Evolutionary conservation across 1,284 basidiomycete genomes (phyloP).

Genomic region (Somion occarium): DNA sequence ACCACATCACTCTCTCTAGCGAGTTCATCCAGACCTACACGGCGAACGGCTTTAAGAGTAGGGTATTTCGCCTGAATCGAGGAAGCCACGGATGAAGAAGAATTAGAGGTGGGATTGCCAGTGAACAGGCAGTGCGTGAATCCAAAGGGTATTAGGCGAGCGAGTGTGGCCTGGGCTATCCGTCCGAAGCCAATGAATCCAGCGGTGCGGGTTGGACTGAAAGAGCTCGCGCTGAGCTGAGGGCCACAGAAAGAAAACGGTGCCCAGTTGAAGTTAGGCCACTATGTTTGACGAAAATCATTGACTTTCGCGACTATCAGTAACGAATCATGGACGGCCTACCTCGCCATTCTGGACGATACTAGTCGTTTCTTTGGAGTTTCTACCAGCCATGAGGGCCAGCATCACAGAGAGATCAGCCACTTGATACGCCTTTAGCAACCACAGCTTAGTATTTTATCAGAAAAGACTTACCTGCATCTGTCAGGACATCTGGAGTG

Average conservation of each 20-base stretch:
- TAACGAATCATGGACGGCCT: slow-evolving; percentile 23
- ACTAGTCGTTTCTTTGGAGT: slow-evolving; percentile 59
- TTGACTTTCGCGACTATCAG: too few species aligned
- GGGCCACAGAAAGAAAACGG: slow-evolving; percentile 81
- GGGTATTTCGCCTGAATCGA: slow-evolving; percentile 41
- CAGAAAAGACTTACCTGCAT: slow-evolving; percentile 56
- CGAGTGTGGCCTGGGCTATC: slow-evolving; percentile 78
- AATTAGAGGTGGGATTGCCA: slow-evolving; percentile 45
- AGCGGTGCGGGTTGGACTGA: slow-evolving; percentile 58
- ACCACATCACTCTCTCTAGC: slow-evolving; percentile 76
- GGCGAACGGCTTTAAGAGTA: slow-evolving; percentile 47
- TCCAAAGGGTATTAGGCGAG: slow-evolving; percentile 76
- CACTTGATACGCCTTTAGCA: slow-evolving; percentile 46
- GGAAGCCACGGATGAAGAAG: slow-evolving; percentile 43
- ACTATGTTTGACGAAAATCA: slow-evolving; percentile 27
- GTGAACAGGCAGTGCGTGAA: slow-evolving; percentile 67
- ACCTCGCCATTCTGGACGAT: slow-evolving; percentile 69
- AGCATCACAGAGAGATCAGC: slow-evolving; percentile 89
- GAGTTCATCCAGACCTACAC: slow-evolving; percentile 63
- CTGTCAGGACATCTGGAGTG: slow-evolving; percentile 87
- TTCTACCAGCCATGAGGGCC: slow-evolving; percentile 85
- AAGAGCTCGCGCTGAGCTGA: slow-evolving; percentile 56
- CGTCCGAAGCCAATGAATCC: slow-evolving; percentile 95
- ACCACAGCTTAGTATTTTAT: slow-evolving; percentile 12
- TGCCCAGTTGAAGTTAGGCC: slow-evolving; percentile 69